These are phyloP conservation scores for Metarhizium sp. DNA, from an alignment of 2,329 filamentous ascomycete genomes.

Conservation along the genomic window DNA sequence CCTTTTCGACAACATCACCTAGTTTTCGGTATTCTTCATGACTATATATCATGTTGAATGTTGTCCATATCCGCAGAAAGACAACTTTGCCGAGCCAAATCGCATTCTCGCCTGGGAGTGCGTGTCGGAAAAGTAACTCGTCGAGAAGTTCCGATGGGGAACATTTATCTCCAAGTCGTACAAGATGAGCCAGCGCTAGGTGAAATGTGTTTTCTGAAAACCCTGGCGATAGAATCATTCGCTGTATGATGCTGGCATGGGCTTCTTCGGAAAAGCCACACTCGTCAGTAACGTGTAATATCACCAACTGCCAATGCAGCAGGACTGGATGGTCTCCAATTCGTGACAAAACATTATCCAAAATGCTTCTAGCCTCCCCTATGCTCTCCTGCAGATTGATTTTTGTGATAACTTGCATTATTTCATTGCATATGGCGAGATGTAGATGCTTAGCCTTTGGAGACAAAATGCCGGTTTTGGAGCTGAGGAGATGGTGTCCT, in stretches of 20 bases:
- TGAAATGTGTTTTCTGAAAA: conserved; percentile 56
- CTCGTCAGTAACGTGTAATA: conserved; percentile 41
- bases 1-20: conserved; percentile 15
- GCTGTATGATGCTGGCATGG: conserved; percentile 45
- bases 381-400: conserved; percentile 32
- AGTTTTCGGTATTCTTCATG: conserved; percentile 13
- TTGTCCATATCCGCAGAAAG: conserved; percentile 59
- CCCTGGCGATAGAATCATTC: conserved; percentile 51
- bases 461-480: conserved; percentile 44
- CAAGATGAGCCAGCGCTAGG: conserved; percentile 57
- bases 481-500: conserved; percentile 49
- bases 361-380: conserved; percentile 44
- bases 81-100: conserved; percentile 61
- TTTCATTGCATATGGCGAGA: conserved; percentile 54
- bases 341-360: conserved; percentile 53
- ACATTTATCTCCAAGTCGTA: conserved; percentile 49
- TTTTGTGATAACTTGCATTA: conserved; percentile 46
- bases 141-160: conserved; percentile 44
- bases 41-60: conserved; percentile 35
- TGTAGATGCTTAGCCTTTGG: conserved; percentile 54
- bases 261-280: conserved; percentile 38
- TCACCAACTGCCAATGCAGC: conserved; percentile 57
- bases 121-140: conserved; percentile 49
- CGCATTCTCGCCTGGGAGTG: conserved; percentile 38
- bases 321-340: conserved; percentile 57